Conservation (phyloP, 768 basidiomycete genomes). For the Dioszegia aurantiaca region DNA sequence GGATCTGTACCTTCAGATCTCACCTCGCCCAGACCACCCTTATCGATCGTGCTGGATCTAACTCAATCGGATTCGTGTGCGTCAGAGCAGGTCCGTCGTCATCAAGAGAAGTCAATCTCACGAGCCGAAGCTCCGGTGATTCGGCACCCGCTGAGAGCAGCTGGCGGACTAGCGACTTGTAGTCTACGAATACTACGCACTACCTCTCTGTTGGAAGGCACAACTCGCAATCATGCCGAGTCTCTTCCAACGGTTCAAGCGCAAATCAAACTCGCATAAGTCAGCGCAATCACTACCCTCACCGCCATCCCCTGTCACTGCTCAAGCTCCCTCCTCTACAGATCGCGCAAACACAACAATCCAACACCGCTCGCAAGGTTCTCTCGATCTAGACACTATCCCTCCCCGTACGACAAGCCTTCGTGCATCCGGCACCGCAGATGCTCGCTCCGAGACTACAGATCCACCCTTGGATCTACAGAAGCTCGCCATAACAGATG, state of each 20-base stretch:
- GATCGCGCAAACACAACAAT: background rate
- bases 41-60: no score
- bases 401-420: slow-evolving; percentile 8
- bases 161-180: no score
- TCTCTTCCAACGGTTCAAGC: slow-evolving; percentile 11
- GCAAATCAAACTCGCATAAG: background rate
- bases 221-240: slow-evolving; percentile 2
- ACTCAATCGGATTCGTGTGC: no score
- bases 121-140: no score
- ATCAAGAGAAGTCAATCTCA: no score
- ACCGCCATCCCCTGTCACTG: background rate
- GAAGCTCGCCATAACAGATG: background rate
- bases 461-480: background rate
- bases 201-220: background rate
- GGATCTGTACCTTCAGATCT: no score
- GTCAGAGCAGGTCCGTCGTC: no score
- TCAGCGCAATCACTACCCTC: background rate
- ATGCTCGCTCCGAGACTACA: no score
- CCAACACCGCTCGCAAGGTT: background rate
- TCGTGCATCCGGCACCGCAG: background rate
- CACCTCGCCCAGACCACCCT: no score
- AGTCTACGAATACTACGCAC: background rate
- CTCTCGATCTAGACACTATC: slow-evolving; percentile 2
- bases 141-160: no score
- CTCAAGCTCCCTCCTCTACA: background rate